phyloP scores from a whole-genome alignment of 2,329 filamentous ascomycete species.

The Corynespora cassiicola region DNA sequence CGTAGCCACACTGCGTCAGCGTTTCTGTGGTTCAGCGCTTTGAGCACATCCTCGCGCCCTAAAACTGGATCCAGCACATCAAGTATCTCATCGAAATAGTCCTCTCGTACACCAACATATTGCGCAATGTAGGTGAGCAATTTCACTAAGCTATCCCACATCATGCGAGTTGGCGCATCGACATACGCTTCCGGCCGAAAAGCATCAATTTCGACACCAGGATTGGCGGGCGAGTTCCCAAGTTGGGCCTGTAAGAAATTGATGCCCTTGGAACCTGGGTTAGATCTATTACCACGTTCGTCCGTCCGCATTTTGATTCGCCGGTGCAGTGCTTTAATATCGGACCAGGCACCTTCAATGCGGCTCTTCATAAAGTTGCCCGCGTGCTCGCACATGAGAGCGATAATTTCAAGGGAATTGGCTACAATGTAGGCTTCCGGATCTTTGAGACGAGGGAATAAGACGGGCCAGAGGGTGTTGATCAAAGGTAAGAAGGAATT shows the following conservation, averaged over 20 bases:
- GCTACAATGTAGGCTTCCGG: slow-evolving; percentile 71
- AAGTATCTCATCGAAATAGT: slow-evolving; percentile 74
- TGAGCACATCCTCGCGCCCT: slow-evolving; percentile 55
- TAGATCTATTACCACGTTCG: slow-evolving; percentile 1
- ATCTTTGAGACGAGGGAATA: slow-evolving; percentile 72
- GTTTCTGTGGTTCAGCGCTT: slow-evolving; percentile 69
- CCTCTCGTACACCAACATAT: slow-evolving; percentile 70
- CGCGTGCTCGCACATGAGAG: slow-evolving; percentile 71
- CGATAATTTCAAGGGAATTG: slow-evolving; percentile 73
- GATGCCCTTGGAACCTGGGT: slow-evolving; percentile 6
- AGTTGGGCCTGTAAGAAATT: neutral
- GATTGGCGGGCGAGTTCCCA: slow-evolving; percentile 8
- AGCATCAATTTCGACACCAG: slow-evolving; percentile 1
- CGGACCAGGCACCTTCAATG: slow-evolving; percentile 75
- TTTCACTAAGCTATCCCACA: slow-evolving; percentile 68
- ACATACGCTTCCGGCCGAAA: slow-evolving; percentile 51
- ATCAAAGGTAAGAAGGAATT: slow-evolving; percentile 86
- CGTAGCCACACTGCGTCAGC: slow-evolving; percentile 78
- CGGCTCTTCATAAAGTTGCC: slow-evolving; percentile 82
- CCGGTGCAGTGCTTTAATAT: slow-evolving; percentile 48
- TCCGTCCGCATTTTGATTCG: slow-evolving; percentile 19
- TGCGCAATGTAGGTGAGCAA: slow-evolving; percentile 68
- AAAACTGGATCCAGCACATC: slow-evolving; percentile 60
- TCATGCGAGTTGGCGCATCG: slow-evolving; percentile 62
- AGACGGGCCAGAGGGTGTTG: slow-evolving; percentile 88